phyloP scores from a whole-genome alignment of 768 basidiomycete species.

The Mycena sanguinolenta region DNA sequence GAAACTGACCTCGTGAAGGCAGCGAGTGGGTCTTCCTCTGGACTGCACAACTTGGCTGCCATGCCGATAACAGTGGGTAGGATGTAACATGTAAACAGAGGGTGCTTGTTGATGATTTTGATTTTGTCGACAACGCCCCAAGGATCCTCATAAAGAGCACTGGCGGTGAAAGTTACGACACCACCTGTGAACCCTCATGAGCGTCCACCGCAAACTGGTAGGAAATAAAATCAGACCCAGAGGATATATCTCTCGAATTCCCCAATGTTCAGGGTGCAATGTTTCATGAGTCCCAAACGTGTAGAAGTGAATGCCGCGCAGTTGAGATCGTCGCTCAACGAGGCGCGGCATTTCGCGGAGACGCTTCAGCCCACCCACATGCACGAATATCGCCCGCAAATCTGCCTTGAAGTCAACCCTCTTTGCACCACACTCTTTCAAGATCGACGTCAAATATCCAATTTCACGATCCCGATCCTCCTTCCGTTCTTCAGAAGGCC shows the following conservation, averaged over 20 bases:
- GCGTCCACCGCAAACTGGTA: not conserved
- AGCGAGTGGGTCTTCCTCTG: slow-evolving; percentile 55
- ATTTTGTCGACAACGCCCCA: slow-evolving; percentile 63
- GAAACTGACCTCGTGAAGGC: slow-evolving; percentile 55
- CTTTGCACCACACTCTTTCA: slow-evolving; percentile 59
- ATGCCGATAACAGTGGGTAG: slow-evolving; percentile 75
- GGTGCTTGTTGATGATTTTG: slow-evolving; percentile 66
- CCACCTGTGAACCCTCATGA: slow-evolving; percentile 66
- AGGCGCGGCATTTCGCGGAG: slow-evolving; percentile 65
- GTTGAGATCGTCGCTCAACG: slow-evolving; percentile 58
- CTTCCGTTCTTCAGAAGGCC: slow-evolving; percentile 53
- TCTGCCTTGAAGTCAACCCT: slow-evolving; percentile 54
- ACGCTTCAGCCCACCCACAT: slow-evolving; percentile 66
- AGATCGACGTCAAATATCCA: slow-evolving; percentile 54
- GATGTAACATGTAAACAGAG: slow-evolving; percentile 78
- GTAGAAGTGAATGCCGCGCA: slow-evolving; percentile 68
- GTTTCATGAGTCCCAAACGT: slow-evolving; percentile 75
- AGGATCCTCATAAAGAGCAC: slow-evolving; percentile 68
- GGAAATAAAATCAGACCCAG: slow-evolving; percentile 59
- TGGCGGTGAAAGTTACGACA: slow-evolving; percentile 77
- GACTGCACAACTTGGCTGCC: slow-evolving; percentile 56
- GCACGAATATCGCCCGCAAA: slow-evolving; percentile 72
- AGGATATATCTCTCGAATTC: slow-evolving; percentile 76
- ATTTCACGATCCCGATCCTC: slow-evolving; percentile 57
- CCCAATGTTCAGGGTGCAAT: slow-evolving; percentile 67